Evolutionary conservation across 371 early-diverging fungal species (phyloP), one percentile per base, ranked within the genome.

Genomic region (Mortierella sp.): DNA sequence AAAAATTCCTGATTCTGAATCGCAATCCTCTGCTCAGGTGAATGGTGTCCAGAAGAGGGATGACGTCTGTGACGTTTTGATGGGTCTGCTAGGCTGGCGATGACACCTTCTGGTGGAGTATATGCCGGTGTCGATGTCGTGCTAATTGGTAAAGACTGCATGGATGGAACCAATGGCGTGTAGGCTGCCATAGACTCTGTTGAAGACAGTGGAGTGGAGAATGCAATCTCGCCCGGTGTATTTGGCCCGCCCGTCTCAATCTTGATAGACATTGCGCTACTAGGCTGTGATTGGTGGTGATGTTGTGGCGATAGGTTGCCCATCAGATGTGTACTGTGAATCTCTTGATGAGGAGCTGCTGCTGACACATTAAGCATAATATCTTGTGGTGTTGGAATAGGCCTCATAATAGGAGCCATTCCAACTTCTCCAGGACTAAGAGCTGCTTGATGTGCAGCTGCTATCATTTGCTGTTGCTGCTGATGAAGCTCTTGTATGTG

Each of bases 11-110:
- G 71, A 31, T 60, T 76, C 47, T 76, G 76, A 17, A 64, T 42
- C 19, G 54, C 12, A 8, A 70, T 76, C 40, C 71, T 57, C 9
- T 67, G 64, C 13, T 76, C 76, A 3, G 76, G 76, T 10, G 76
- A 76, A 34, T 76, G 76, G 34, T 71, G 71, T 9, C 76, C 76
- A 35, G 76, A 76, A 3, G 76, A 76, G 9, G 76, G 76, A 23
- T 76, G 71, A 4, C 76, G 70, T 23, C 76, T 66, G 45, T 76
- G 76, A 12, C 76, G 60, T 29, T 75, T 75, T 22, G 66, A 59
- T 29, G 75, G 66, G 17, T 69, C 70, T 19, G 70, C 9, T 2
- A 68, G 56, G 5, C 65, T 54, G 8, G 62, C 51, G n/a, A 60
- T 51, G 10, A 31, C 40, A 3, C 56, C 66, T n/a, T 69, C 75